These are phyloP conservation scores for Salix viminalis DNA, from an alignment of 345 rosid genomes.

Conservation along the genomic window DNA sequence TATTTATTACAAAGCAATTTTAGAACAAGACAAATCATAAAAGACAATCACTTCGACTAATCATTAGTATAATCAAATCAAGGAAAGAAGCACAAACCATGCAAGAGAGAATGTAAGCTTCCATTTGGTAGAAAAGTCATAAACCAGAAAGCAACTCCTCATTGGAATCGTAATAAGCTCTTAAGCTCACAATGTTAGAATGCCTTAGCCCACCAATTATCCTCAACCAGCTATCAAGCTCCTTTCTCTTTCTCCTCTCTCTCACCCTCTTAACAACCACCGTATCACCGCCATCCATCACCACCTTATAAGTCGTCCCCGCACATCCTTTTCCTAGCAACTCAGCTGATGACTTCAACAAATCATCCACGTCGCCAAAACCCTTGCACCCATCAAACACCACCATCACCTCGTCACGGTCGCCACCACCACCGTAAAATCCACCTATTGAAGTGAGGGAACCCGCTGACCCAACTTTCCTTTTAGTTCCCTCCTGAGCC, in stretches of 20 bases:
- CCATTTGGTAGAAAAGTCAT: constrained; percentile 35
- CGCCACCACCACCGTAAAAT: not conserved
- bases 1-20: not conserved
- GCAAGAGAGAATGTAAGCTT: constrained; percentile 40
- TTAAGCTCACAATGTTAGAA: constrained; percentile 35
- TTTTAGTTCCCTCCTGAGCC: not conserved
- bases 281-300: constrained; percentile 26
- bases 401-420: constrained; percentile 26
- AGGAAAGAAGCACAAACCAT: constrained; percentile 16
- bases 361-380: constrained; percentile 27
- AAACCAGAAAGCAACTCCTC: constrained; percentile 42
- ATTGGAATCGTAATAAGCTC: constrained; percentile 29
- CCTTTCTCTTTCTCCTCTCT: constrained; percentile 30
- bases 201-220: constrained; percentile 38
- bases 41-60: not conserved
- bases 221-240: constrained; percentile 25
- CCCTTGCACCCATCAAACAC: constrained; percentile 38
- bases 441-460: constrained; percentile 4
- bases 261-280: constrained; percentile 44
- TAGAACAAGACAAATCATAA: not conserved
- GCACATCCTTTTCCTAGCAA: constrained; percentile 41
- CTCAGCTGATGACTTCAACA: constrained; percentile 44
- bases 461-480: constrained; percentile 1
- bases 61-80: not conserved
- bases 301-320: constrained; percentile 44